Base-by-base conservation (phyloP, 768 basidiomycete species). In the Termitomyces heimii region DNA sequence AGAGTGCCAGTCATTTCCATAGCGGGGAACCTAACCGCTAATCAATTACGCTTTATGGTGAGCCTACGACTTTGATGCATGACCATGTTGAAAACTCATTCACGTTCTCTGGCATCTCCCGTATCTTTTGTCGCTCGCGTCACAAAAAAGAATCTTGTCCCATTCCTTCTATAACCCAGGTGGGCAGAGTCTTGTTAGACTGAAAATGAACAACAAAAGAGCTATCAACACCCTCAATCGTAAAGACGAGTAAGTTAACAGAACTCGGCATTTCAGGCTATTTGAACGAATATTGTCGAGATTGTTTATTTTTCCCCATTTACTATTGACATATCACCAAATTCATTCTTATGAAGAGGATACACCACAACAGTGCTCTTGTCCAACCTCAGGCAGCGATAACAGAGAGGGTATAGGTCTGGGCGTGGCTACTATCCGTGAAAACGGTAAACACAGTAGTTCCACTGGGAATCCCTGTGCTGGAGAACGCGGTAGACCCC, bases 71-170 rank as follows among this genome's bases (percentile, higher is more conserved):
- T 67, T 82, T 82, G 58, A 87, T 81, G 63, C 81, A 81, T 62
- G 68, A 74, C 84, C 84, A 85, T 1, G 72, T 71, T 24, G 75
- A 74, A 31, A 74, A 67, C 40, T 77, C 70, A 54, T 67, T 65
- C 55, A 71, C 71, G 18, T 51, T 63, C 18, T 73, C 66, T 20
- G 73, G 72, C 67, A 77, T 72, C 53, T 59, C 69, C 14, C 72
- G 84, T 70, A 63, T 89, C 86, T 32, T 87, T 83, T 7, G 63
- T 63, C 6, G 85, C 86, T 48, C 80, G 72, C 28, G 85, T 86
- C 37, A 86, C 68, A 1, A 82, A 85, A 54, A 85, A 66, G 62
- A 86, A 73, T 31, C 13, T 64, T 59, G 2, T 66, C 62, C 68
- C 24, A 70, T 54, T 48, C 68, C 64, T 46, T 70, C 67, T 18